Evolutionary conservation across 345 rosid species (phyloP).

Genomic region (Laguncularia racemosa): DNA sequence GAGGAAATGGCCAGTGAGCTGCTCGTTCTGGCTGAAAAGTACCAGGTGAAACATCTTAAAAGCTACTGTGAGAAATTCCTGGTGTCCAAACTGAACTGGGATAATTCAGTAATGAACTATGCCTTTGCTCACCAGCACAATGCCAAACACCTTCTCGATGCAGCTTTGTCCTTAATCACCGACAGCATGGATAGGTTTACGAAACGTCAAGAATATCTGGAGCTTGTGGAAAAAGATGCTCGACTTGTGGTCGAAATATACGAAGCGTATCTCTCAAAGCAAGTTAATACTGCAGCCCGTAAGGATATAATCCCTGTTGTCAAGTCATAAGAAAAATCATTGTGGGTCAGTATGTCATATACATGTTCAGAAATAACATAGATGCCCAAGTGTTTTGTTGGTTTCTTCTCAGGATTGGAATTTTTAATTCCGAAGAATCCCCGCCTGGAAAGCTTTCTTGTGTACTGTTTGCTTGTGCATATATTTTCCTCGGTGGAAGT

Average conservation of each 20-base stretch:
- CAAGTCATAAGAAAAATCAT: too few species aligned
- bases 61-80: constrained; percentile 63
- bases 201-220: constrained; percentile 52
- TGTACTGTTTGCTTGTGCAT: too few species aligned
- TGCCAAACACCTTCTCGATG: constrained; percentile 57
- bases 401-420: too few species aligned
- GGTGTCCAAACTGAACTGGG: constrained; percentile 65
- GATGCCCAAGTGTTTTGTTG: too few species aligned
- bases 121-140: constrained; percentile 85
- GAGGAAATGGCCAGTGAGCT: constrained; percentile 82
- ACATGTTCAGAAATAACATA: too few species aligned
- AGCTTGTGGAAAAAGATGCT: constrained; percentile 74
- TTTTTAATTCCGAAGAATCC: too few species aligned
- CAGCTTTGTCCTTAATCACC: constrained; percentile 52
- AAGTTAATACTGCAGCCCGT: constrained; percentile 64
- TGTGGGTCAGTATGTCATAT: too few species aligned
- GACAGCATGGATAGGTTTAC: constrained; percentile 82
- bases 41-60: constrained; percentile 77
- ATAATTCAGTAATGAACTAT: constrained; percentile 64
- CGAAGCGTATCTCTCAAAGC: constrained; percentile 62
- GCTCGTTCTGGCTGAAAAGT: constrained; percentile 72
- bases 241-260: constrained; percentile 69
- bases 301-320: constrained; percentile 11
- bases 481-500: too few species aligned
- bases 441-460: too few species aligned